Conservation (phyloP, 768 basidiomycete species). For the Panellus pusillus region DNA sequence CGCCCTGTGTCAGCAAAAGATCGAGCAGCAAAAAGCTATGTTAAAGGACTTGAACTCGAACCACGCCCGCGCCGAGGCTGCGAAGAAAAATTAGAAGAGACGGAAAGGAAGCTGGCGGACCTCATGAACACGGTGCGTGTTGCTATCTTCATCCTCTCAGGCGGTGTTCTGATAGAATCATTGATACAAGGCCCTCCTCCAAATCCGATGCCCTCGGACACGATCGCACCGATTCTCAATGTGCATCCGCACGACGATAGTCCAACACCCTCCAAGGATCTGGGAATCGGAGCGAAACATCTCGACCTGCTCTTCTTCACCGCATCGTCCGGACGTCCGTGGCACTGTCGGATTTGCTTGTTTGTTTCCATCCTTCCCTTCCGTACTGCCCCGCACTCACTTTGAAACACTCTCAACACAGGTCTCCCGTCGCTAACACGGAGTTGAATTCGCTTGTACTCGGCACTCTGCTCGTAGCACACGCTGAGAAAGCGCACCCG, state of each 20-base stretch:
- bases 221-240: too few species aligned
- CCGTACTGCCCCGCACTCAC: not conserved
- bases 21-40: conserved; percentile 3
- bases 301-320: not conserved
- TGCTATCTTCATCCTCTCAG: too few species aligned
- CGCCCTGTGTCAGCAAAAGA: not conserved
- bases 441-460: too few species aligned
- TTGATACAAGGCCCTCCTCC: too few species aligned
- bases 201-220: too few species aligned
- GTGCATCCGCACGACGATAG: not conserved
- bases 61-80: too few species aligned
- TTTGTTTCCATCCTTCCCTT: not conserved
- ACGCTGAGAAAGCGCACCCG: conserved; percentile 3
- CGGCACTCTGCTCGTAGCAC: not conserved
- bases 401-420: not conserved
- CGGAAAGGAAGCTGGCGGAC: not conserved
- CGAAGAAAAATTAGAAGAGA: too few species aligned
- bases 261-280: not conserved
- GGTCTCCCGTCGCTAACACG: not conserved
- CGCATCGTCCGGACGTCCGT: not conserved
- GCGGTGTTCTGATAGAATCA: too few species aligned
- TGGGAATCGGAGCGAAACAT: not conserved
- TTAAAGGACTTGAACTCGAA: too few species aligned
- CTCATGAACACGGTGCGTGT: not conserved
- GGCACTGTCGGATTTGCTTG: conserved; percentile 9